A percentile compares a stretch with the other conserved stretches of the same genome.
Conservation (phyloP, 169 alveolate species). For the Blepharisma undulans region DNA sequence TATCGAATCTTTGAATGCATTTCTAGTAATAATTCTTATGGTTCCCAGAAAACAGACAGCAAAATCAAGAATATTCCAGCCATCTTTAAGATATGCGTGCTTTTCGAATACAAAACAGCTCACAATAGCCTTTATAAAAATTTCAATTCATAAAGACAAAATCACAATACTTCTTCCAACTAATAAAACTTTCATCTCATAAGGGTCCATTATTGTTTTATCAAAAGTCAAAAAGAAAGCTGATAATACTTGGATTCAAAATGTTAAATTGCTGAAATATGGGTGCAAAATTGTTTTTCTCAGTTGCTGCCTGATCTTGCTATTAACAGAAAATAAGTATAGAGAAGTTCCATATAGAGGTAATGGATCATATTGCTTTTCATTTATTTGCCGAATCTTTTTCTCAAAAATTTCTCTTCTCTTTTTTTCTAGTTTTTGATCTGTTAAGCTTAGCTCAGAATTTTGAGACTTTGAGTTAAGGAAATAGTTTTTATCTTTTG, state of each 20-base stretch:
- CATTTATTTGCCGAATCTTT: not conserved
- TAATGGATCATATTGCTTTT: not conserved
- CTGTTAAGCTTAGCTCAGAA: not conserved
- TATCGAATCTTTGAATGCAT: not conserved
- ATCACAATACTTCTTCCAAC: not conserved
- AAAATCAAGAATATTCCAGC: constrained; percentile 77
- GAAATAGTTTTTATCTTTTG: not conserved
- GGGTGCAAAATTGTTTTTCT: constrained; percentile 30
- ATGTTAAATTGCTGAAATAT: constrained; percentile 53
- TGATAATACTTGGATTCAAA: constrained; percentile 48
- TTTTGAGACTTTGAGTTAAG: not conserved
- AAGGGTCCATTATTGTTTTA: constrained; percentile 34
- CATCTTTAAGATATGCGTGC: constrained; percentile 66
- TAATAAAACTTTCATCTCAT: not conserved
- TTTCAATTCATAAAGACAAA: constrained; percentile 30
- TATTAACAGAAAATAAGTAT: constrained; percentile 30
- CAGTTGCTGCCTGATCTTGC: constrained; percentile 24
- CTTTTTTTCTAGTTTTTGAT: not conserved
- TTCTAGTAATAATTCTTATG: not conserved
- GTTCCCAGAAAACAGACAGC: constrained; percentile 40
- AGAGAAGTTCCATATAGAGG: constrained; percentile 44
- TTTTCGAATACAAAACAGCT: constrained; percentile 49
- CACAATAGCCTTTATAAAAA: constrained; percentile 45
- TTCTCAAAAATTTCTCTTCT: not conserved
- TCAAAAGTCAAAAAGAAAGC: constrained; percentile 48